These are phyloP conservation scores for Cyclotella cryptica DNA, from an alignment of 108 stramenopile species.

Conservation along the genomic window DNA sequence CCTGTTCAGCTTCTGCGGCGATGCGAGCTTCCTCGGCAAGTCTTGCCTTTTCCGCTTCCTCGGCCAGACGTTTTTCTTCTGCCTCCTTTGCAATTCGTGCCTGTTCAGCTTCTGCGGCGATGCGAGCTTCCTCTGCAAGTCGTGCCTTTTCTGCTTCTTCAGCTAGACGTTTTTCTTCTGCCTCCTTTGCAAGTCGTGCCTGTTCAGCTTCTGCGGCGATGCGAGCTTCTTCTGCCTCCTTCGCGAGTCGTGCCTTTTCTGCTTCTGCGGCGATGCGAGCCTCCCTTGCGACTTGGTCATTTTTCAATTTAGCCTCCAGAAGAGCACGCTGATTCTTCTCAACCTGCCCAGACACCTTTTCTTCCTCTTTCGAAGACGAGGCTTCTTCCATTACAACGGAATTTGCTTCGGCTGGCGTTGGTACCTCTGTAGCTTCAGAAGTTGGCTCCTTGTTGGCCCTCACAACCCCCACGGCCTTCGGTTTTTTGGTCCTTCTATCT, in stretches of 20 bases:
- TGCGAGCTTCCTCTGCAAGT: conserved; percentile 27
- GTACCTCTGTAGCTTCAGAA: not conserved
- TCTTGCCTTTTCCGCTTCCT: conserved; percentile 8
- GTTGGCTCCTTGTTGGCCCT: not conserved
- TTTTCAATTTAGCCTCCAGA: conserved; percentile 11
- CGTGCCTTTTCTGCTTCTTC: conserved; percentile 12
- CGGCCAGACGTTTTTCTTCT: not conserved
- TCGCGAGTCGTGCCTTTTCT: conserved; percentile 2
- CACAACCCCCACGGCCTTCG: conserved; percentile 42
- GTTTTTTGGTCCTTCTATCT: conserved; percentile 44
- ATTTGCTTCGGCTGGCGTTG: not conserved
- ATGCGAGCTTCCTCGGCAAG: too few relatives aligned
- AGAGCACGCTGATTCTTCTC: conserved; percentile 23
- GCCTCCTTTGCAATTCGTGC: conserved; percentile 12
- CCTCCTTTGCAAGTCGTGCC: conserved; percentile 19
- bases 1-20: too few relatives aligned
- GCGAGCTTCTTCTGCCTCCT: too few relatives aligned
- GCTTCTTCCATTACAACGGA: not conserved
- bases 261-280: not conserved
- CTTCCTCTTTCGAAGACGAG: not conserved
- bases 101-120: conserved; percentile 22
- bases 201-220: conserved; percentile 20
- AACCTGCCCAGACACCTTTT: not conserved
- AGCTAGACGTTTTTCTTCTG: conserved; percentile 32
- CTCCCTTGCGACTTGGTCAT: conserved; percentile 10